Conservation (phyloP, 768 basidiomycete genomes). For the Tulasnella sp. region DNA sequence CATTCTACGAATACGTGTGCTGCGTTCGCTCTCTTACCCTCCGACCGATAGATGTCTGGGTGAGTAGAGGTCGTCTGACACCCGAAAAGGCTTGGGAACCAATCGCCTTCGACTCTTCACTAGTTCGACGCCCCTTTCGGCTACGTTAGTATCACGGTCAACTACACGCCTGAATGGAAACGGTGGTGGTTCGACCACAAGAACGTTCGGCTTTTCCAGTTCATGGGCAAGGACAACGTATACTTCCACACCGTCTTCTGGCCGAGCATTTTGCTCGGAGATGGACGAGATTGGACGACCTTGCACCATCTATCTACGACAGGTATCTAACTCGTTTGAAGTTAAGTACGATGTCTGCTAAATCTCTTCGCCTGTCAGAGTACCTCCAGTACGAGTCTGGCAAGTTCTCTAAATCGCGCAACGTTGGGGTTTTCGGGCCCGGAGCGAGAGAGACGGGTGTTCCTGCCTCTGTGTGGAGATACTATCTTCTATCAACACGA, state of each 20-base stretch:
- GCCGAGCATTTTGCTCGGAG: constrained; percentile 80
- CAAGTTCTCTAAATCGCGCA: constrained; percentile 96
- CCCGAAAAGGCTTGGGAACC: neutral
- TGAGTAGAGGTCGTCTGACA: constrained; percentile 31
- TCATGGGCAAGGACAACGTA: constrained; percentile 99
- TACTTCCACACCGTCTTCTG: constrained; percentile 98
- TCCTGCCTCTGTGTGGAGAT: constrained; percentile 91
- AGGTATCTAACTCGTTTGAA: constrained; percentile 37
- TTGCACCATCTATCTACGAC: constrained; percentile 92
- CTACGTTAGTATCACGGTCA: constrained; percentile 94
- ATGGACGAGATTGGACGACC: constrained; percentile 86
- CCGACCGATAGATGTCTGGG: constrained; percentile 71
- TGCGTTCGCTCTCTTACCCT: constrained; percentile 7
- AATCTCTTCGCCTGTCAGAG: constrained; percentile 36
- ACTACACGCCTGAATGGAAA: constrained; percentile 89
- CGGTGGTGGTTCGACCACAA: constrained; percentile 94
- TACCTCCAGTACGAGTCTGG: constrained; percentile 97
- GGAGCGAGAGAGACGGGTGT: constrained; percentile 89
- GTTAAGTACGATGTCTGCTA: neutral
- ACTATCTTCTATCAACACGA: constrained; percentile 83
- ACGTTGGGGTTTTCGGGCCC: constrained; percentile 94
- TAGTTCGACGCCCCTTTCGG: constrained; percentile 96
- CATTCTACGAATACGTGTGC: neutral
- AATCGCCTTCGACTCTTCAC: neutral
- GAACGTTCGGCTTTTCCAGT: constrained; percentile 87